Evolutionary conservation across 768 basidiomycete genomes (phyloP), one percentile per base, ranked within the genome.

Genomic region (Termitomyces sp.): DNA sequence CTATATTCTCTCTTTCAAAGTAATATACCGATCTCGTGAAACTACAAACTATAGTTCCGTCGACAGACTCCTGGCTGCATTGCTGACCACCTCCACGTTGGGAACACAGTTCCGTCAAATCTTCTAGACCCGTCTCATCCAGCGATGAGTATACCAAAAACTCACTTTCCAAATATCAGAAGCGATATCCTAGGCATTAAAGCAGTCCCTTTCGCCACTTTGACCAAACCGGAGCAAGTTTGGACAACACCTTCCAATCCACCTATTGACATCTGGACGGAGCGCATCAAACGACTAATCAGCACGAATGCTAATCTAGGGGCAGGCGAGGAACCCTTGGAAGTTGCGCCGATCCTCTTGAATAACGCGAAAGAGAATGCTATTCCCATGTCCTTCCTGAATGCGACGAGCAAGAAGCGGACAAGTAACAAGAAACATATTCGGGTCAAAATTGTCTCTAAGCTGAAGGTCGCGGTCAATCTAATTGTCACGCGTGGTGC

Each of bases 401-500:
- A 64, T 7, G 62, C 69, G 0, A 67, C 71, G 8, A 70, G 70
- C 51, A 75, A 75, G 52, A 71, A 72, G 48, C 67, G 66, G 12
- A 71, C 73, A 52, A 68, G 68, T 46, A 63, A 67, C 28, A 60
- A 63, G 8, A 65, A 67, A 2, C 61, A 67, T 43, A 67, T 76
- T 34, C 69, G 79, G 5, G 49, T 49, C 39, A 64, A 57, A 14
- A 71, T 79, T 16, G 50, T 54, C 5, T 61, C 61, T 34, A 73
- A 70, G 52, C 55, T 81, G 32, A 77, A 76, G 63, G 66, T 67
- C 10, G 74, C 76, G 5, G 41, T 79, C 27, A 67, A 64, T 23
- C 66, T 79, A 17, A 72, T 81, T 34, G 72, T 75, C 23, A 64
- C 68, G 4, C 73, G 76, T 5, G 77, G 76, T 0, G 78, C 78